Evolutionary conservation across 495 filamentous ascomycete species (phyloP), one percentile per base, ranked within the genome.

Genomic region (Penicillium longicatenatum): DNA sequence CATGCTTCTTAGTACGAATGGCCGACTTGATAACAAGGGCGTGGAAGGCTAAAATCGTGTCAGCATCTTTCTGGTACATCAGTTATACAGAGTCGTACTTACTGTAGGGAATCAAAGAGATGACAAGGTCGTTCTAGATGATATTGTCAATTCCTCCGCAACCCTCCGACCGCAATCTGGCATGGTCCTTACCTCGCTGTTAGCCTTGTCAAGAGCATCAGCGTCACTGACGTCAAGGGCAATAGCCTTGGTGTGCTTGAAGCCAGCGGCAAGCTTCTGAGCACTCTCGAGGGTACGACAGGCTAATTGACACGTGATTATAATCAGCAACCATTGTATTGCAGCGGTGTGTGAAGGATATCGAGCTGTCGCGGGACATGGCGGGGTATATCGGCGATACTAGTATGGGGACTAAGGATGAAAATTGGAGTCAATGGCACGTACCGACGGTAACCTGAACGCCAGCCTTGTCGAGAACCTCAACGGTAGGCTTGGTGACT

Each of bases 1-100:
- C 93, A 79, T 98, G 77, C 77, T 89, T 95, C 88, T 97, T 97
- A 57, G 86, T 82, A 58, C 87, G 84, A 72, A 98, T 97, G 30
- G 92, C 94, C n/a, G 87, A 84, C 79, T 95, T 93, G 82, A 98
- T 95, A 57, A 97, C 92, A 39, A 77, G 77, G 46, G 88, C 89
- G 73, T 98, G 94, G 83, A 85, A 92, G 59, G 87, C 37, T 39
- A 39, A 2, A 17, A 39, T 17, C 14, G 37, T 5, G 37, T 39
- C 14, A 39, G 37, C 37, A 39, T 16, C 4, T 16, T 16, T 17
- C 37, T 39, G n/a, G 12, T 39, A 39, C 16, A 35, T n/a, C 37
- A 16, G 8, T 11, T 4, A 17, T 39, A 39, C 0, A 17, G 37
- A 17, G 14, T 16, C 17, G 14, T 39, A 39, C 37, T 39, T 11